Percentiles rank a stretch among this genome's conserved stretches.
Evolutionary conservation across 805 yeast species (phyloP).

Genomic region (Cyberlindnera galapagoensis): DNA sequence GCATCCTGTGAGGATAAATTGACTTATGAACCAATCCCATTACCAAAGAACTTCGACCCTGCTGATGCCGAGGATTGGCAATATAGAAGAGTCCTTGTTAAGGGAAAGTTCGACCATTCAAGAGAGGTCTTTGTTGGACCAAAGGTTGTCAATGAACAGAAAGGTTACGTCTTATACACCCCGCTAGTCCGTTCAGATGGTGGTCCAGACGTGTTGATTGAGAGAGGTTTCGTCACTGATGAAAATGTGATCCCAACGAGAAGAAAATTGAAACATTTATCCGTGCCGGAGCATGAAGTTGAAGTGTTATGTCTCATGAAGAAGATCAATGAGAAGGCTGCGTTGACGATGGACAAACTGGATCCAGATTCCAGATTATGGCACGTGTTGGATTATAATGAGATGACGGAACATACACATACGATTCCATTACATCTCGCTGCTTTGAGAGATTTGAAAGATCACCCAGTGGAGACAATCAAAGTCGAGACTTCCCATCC

Average conservation of each 20-base stretch:
- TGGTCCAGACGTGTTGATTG: conserved; percentile 72
- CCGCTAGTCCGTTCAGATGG: conserved; percentile 75
- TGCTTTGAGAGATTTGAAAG: conserved; percentile 59
- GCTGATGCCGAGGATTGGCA: conserved; percentile 69
- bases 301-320: conserved; percentile 71
- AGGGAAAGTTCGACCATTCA: conserved; percentile 75
- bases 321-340: conserved; percentile 54
- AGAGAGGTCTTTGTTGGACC: conserved; percentile 94
- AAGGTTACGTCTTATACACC: conserved; percentile 75
- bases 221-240: conserved; percentile 88
- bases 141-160: conserved; percentile 58
- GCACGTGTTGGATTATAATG: conserved; percentile 74
- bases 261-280: conserved; percentile 57
- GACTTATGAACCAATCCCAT: conserved; percentile 61
- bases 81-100: conserved; percentile 68
- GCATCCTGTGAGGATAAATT: conserved; percentile 78
- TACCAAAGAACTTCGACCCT: conserved; percentile 64
- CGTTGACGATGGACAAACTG: conserved; percentile 62
- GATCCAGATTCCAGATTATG: conserved; percentile 62
- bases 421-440: conserved; percentile 73
- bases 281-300: conserved; percentile 58
- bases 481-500: conserved; percentile 20
- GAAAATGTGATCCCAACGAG: conserved; percentile 52
- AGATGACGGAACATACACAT: conserved; percentile 65
- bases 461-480: conserved; percentile 46